Conservation (phyloP, 2,329 filamentous ascomycete genomes). For the Fusarium camptoceras region DNA sequence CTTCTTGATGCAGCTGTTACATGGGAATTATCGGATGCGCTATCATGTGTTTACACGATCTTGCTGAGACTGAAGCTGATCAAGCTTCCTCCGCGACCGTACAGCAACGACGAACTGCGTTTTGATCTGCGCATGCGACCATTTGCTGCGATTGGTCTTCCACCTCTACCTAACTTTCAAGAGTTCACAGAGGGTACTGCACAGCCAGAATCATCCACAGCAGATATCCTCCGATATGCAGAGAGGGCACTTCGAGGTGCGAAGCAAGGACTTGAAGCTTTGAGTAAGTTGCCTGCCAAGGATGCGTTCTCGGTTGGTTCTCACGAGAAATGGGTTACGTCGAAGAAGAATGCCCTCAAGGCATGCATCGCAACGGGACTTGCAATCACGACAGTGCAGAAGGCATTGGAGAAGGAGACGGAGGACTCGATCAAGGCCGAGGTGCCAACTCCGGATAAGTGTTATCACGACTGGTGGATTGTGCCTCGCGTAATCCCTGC, state of each 20-base stretch:
- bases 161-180: conserved; percentile 73
- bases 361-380: conserved; percentile 79
- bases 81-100: conserved; percentile 66
- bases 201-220: conserved; percentile 54
- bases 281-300: conserved; percentile 63
- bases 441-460: conserved; percentile 63
- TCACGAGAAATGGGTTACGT: conserved; percentile 71
- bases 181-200: conserved; percentile 64
- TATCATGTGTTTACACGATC: conserved; percentile 73
- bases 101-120: conserved; percentile 74
- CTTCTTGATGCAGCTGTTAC: conserved; percentile 74
- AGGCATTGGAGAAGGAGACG: conserved; percentile 59
- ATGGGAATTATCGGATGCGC: conserved; percentile 65
- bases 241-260: conserved; percentile 60
- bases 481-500: conserved; percentile 62
- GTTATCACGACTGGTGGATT: conserved; percentile 74
- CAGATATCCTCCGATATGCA: conserved; percentile 59
- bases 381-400: conserved; percentile 70
- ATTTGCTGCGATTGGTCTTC: conserved; percentile 76
- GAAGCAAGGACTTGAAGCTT: conserved; percentile 67
- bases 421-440: conserved; percentile 59
- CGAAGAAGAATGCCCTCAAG: conserved; percentile 70
- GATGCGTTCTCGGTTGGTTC: conserved; percentile 68
- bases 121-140: conserved; percentile 91
- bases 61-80: conserved; percentile 70